These are phyloP conservation scores for Colletotrichum abscissum DNA, from an alignment of 2,329 filamentous ascomycete genomes.

Conservation along the genomic window DNA sequence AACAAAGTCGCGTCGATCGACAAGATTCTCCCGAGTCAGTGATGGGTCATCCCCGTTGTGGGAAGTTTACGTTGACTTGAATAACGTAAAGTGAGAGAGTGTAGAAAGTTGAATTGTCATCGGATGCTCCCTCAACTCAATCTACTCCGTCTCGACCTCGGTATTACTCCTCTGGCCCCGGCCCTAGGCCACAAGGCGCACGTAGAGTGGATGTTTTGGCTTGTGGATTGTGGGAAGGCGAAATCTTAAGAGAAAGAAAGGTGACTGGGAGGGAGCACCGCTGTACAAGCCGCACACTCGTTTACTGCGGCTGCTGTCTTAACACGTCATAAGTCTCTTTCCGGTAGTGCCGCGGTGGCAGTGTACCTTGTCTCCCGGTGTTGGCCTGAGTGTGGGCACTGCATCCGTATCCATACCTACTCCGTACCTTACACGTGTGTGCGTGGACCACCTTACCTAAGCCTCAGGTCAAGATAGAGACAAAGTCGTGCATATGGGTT, in stretches of 20 bases:
- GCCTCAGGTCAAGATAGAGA: not conserved
- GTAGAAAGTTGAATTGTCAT: conserved; percentile 6
- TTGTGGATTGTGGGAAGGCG: not conserved
- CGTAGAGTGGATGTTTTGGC: not conserved
- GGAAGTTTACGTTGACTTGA: not conserved
- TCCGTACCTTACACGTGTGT: not conserved
- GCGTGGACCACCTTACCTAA: not conserved
- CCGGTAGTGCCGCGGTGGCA: conserved; percentile 1
- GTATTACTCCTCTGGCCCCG: conserved; percentile 10
- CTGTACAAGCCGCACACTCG: conserved; percentile 7
- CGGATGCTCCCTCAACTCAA: conserved; percentile 10
- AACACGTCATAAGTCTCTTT: conserved; percentile 23
- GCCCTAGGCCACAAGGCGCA: not conserved
- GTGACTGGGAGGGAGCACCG: not conserved
- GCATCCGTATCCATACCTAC: not conserved
- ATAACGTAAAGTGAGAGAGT: not conserved
- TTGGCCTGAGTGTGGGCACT: conserved; percentile 6
- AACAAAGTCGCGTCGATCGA: conserved; percentile 28
- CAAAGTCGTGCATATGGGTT: not conserved
- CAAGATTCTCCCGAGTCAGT: conserved; percentile 32
- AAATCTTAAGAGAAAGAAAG: not conserved
- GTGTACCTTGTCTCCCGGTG: conserved; percentile 10
- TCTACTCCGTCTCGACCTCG: conserved; percentile 6
- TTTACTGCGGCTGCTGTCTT: conserved; percentile 23
- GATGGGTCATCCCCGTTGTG: conserved; percentile 29